phyloP scores from a whole-genome alignment of 2,329 filamentous ascomycete species.

The Aspergillus melleus region DNA sequence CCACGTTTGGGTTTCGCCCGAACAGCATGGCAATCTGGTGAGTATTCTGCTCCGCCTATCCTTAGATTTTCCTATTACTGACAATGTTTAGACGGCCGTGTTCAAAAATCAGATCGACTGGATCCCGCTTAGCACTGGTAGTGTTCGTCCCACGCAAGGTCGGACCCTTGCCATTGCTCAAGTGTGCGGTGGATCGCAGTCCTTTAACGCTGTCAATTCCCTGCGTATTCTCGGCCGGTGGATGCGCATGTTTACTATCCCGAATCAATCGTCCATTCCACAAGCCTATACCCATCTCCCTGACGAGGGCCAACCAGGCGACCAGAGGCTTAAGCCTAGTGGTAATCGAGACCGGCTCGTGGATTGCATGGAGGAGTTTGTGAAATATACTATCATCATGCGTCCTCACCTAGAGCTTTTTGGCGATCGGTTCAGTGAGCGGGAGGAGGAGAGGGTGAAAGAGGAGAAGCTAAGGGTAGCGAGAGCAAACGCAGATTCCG shows the following conservation, averaged over 20 bases:
- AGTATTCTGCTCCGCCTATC: conserved; percentile 13
- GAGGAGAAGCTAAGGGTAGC: too few species aligned
- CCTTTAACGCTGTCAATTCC: background rate
- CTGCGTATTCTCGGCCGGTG: background rate
- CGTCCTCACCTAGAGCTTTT: conserved; percentile 61
- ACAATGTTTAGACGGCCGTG: conserved; percentile 53
- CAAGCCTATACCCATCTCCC: conserved; percentile 65
- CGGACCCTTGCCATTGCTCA: conserved; percentile 63
- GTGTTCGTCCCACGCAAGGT: conserved; percentile 65
- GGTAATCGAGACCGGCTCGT: conserved; percentile 61
- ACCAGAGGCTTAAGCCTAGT: conserved; percentile 55
- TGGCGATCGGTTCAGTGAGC: conserved; percentile 63
- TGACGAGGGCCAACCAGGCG: conserved; percentile 46
- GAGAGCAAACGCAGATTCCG: too few species aligned
- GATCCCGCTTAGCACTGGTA: conserved; percentile 63
- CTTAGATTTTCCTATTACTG: background rate
- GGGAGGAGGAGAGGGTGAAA: conserved; percentile 33
- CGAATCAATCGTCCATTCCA: conserved; percentile 65
- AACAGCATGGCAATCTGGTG: conserved; percentile 66
- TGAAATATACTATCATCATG: conserved; percentile 68
- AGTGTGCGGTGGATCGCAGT: conserved; percentile 61
- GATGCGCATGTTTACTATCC: conserved; percentile 46
- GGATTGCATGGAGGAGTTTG: conserved; percentile 70
- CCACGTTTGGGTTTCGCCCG: conserved; percentile 53
- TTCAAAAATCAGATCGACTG: conserved; percentile 73